Evolutionary conservation across 495 filamentous ascomycete species (phyloP).

Genomic region (Amniculicola lignicola): DNA sequence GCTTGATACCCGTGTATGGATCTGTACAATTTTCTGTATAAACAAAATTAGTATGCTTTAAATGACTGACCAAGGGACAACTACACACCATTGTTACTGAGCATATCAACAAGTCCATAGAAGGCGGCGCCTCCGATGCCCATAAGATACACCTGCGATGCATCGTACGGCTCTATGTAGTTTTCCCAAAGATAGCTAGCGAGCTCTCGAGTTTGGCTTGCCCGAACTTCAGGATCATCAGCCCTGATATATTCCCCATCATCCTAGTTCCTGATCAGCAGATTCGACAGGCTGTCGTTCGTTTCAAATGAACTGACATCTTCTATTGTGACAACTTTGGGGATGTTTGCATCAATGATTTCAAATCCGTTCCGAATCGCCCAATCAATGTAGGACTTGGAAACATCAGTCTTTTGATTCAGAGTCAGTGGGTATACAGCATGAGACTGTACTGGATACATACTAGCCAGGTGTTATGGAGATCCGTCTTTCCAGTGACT

Average conservation of each 20-base stretch:
- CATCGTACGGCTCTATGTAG: slow-evolving; percentile 75
- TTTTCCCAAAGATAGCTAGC: slow-evolving; percentile 95
- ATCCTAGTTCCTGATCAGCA: slow-evolving; percentile 25
- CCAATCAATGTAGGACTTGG: slow-evolving; percentile 79
- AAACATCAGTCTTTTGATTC: slow-evolving; percentile 64
- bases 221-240: slow-evolving; percentile 16
- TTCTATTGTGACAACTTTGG: slow-evolving; percentile 14
- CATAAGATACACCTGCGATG: slow-evolving; percentile 72
- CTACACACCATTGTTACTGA: slow-evolving; percentile 44
- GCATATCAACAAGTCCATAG: slow-evolving; percentile 45
- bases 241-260: slow-evolving; percentile 25
- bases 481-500: slow-evolving; percentile 64
- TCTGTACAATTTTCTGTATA: slow-evolving; percentile 34
- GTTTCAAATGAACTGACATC: slow-evolving; percentile 46
- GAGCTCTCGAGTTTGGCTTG: slow-evolving; percentile 62
- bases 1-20: slow-evolving; percentile 22
- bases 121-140: slow-evolving; percentile 68
- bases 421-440: slow-evolving; percentile 47
- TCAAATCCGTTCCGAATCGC: slow-evolving; percentile 67
- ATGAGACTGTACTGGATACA: slow-evolving; percentile 42
- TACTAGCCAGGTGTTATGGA: slow-evolving; percentile 85
- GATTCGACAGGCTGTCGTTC: background rate
- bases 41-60: slow-evolving; percentile 11
- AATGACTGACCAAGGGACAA: background rate
- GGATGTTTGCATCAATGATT: slow-evolving; percentile 73